Percentiles rank a stretch among this genome's conserved stretches.
Evolutionary conservation across 768 basidiomycete genomes (phyloP).

Genomic region (Serendipita indica): DNA sequence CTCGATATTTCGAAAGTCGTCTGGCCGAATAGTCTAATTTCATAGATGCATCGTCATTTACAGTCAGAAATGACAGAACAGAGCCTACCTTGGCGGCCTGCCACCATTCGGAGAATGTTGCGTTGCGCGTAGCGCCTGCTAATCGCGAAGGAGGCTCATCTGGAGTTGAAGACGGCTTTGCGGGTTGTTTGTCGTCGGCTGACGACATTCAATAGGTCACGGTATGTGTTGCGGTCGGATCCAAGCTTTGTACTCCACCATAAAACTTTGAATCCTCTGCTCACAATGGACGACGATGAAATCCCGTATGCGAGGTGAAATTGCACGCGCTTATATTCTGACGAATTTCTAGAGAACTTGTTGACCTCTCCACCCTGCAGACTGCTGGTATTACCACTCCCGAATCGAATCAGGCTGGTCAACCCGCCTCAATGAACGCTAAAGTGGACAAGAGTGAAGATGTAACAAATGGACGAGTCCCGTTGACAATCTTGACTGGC

Average conservation of each 20-base stretch:
- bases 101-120: neutral
- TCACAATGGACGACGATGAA: constrained; percentile 33
- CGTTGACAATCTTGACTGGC: constrained; percentile 87
- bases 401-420: neutral
- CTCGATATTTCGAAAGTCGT: constrained; percentile 5
- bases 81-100: constrained; percentile 1
- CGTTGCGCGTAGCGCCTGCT: neutral
- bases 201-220: neutral
- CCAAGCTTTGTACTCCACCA: neutral
- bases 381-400: neutral
- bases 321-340: constrained; percentile 13
- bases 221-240: neutral
- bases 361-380: constrained; percentile 11
- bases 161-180: neutral
- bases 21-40: neutral
- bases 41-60: neutral
- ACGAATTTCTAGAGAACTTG: constrained; percentile 5
- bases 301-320: constrained; percentile 33
- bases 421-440: too few species aligned
- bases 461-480: constrained; percentile 32
- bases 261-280: neutral
- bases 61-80: neutral
- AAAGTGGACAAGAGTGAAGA: neutral
- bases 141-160: neutral
- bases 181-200: neutral